Evolutionary conservation across 1,284 basidiomycete genomes (phyloP).

Genomic region (Paramarasmius palmivorus): DNA sequence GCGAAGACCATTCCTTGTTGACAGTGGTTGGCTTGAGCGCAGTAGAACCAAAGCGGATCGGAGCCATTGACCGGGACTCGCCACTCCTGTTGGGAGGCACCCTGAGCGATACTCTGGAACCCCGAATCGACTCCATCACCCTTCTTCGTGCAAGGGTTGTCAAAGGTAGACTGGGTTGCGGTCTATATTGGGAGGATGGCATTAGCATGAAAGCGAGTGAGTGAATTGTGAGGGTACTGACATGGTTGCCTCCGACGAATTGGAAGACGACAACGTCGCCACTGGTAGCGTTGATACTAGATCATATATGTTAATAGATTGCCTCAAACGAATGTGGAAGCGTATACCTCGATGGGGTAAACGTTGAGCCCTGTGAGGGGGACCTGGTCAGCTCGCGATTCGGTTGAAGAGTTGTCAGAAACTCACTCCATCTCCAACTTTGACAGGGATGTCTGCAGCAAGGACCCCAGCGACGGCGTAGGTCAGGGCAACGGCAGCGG

Average conservation of each 20-base stretch:
- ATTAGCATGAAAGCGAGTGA: not conserved
- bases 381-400: conserved; percentile 8
- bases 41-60: conserved; percentile 54
- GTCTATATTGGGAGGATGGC: conserved; percentile 32
- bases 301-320: too few relatives aligned
- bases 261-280: too few relatives aligned
- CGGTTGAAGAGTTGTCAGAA: conserved; percentile 34
- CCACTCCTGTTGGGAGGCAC: conserved; percentile 32
- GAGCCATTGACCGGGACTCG: conserved; percentile 25
- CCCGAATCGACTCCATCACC: conserved; percentile 43
- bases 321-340: too few relatives aligned
- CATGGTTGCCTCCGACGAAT: conserved; percentile 30
- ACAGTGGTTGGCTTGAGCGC: conserved; percentile 32
- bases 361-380: conserved; percentile 3
- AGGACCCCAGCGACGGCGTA: conserved; percentile 36
- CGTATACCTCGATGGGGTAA: too few relatives aligned
- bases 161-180: conserved; percentile 61
- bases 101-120: conserved; percentile 34
- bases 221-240: conserved; percentile 21
- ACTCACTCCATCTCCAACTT: conserved; percentile 46
- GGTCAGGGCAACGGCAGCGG: conserved; percentile 39
- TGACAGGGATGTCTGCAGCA: conserved; percentile 34
- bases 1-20: conserved; percentile 51
- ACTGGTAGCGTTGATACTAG: too few relatives aligned
- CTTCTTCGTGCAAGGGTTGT: conserved; percentile 36